Evolutionary conservation across 225 moss, liverwort and hornwort species (phyloP).

Genomic region (Takakia lepidozioides): DNA sequence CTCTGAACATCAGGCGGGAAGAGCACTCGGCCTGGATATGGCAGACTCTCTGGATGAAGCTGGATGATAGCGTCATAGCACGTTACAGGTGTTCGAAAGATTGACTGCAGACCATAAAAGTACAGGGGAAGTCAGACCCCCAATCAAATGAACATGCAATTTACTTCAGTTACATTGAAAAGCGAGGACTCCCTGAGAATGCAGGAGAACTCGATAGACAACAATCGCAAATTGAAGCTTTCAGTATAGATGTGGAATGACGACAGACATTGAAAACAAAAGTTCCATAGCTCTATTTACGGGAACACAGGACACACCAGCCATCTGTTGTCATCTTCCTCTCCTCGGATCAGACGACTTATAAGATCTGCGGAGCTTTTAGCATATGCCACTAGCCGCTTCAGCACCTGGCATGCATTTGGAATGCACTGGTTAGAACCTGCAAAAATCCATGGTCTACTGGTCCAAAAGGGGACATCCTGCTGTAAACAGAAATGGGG

Average conservation of each 20-base stretch:
- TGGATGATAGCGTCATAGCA: slow-evolving; percentile 64
- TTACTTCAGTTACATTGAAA: neutral
- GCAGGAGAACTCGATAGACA: neutral
- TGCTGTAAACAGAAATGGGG: too few relatives aligned
- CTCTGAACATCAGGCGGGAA: slow-evolving; percentile 45
- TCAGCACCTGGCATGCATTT: slow-evolving; percentile 55
- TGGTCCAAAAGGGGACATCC: too few relatives aligned
- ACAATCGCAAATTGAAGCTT: neutral
- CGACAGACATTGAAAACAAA: too few relatives aligned
- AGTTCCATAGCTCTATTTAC: too few relatives aligned
- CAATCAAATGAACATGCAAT: neutral
- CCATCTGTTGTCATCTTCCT: slow-evolving; percentile 54
- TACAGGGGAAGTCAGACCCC: slow-evolving; percentile 47
- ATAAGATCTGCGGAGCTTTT: slow-evolving; percentile 65
- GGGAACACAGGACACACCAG: slow-evolving; percentile 38
- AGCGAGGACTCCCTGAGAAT: neutral
- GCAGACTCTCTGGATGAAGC: slow-evolving; percentile 65
- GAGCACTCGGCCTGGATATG: slow-evolving; percentile 70
- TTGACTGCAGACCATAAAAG: slow-evolving; percentile 28
- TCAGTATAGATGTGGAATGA: neutral
- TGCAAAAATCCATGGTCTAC: too few relatives aligned
- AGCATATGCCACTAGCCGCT: slow-evolving; percentile 73
- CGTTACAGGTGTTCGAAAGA: slow-evolving; percentile 73
- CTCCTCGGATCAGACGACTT: slow-evolving; percentile 41
- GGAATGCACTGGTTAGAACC: too few relatives aligned